Percentiles rank a stretch among this genome's conserved stretches.
Conservation (phyloP, 2,329 filamentous ascomycete genomes). For the Ophiostoma piceae region DNA sequence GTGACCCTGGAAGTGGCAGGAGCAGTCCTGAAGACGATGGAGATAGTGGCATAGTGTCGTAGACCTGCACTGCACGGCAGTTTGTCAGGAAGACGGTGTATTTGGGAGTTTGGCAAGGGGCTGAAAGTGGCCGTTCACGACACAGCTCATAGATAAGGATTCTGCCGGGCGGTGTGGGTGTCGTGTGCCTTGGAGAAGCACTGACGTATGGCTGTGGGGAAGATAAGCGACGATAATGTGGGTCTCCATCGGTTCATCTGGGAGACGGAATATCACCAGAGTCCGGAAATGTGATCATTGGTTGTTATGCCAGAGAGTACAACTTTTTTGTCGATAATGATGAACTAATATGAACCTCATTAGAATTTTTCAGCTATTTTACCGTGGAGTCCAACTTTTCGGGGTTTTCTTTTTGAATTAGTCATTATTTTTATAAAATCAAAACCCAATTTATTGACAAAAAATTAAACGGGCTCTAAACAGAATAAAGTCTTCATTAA, state of each 20-base stretch:
- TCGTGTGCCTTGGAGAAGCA: background rate
- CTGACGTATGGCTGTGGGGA: background rate
- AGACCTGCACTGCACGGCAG: background rate
- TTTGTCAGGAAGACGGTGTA: background rate
- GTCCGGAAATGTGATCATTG: no score
- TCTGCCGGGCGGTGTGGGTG: slow-evolving; percentile 24
- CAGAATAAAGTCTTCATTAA: no score
- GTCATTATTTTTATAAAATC: no score
- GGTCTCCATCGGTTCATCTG: background rate
- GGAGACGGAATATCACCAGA: background rate
- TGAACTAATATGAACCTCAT: no score
- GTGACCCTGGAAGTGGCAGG: slow-evolving; percentile 54
- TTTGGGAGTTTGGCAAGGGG: background rate
- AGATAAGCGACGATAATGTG: background rate
- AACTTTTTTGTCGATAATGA: no score
- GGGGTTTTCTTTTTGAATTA: no score
- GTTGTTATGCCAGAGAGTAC: no score
- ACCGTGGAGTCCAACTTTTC: no score
- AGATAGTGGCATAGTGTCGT: slow-evolving; percentile 34
- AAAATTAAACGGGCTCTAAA: no score
- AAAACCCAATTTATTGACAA: no score
- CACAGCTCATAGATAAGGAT: slow-evolving; percentile 22
- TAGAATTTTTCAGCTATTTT: no score
- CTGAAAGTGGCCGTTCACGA: background rate
- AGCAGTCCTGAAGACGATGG: slow-evolving; percentile 41